phyloP scores from a whole-genome alignment of 2,329 filamentous ascomycete genomes.

The Mariannaea sp. region DNA sequence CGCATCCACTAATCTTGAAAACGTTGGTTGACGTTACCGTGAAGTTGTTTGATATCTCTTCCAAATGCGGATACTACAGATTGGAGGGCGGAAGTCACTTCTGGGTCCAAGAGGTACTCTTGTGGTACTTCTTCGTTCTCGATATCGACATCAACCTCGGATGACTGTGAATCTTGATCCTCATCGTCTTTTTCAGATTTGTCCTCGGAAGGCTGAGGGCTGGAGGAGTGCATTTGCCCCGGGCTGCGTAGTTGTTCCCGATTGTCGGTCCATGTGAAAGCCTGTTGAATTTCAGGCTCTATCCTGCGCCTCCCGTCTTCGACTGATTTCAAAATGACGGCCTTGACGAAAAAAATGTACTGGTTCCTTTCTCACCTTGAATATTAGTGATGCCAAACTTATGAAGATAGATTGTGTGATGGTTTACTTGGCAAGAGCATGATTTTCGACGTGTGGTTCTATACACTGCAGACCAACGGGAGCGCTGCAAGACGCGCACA shows the following conservation, averaged over 20 bases:
- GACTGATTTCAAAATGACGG: slow-evolving; percentile 34
- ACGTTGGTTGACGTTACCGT: slow-evolving; percentile 37
- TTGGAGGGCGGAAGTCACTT: slow-evolving; percentile 45
- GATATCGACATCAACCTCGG: background rate
- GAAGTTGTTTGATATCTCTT: slow-evolving; percentile 41
- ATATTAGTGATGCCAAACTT: slow-evolving; percentile 7
- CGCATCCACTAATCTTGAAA: slow-evolving; percentile 30
- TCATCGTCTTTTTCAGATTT: background rate
- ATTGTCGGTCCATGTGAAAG: slow-evolving; percentile 38
- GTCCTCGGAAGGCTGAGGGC: background rate
- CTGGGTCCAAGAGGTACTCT: slow-evolving; percentile 41
- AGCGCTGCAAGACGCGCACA: slow-evolving; percentile 40
- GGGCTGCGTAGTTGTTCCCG: background rate
- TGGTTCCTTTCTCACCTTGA: slow-evolving; percentile 45
- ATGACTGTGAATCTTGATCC: background rate
- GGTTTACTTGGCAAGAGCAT: slow-evolving; percentile 46
- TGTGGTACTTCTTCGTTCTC: slow-evolving; percentile 36
- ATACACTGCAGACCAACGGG: slow-evolving; percentile 45
- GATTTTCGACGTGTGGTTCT: slow-evolving; percentile 40
- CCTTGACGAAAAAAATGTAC: slow-evolving; percentile 41
- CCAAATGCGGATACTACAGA: slow-evolving; percentile 43
- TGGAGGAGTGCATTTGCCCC: slow-evolving; percentile 4
- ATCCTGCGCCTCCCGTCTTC: slow-evolving; percentile 31
- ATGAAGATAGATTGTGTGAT: background rate
- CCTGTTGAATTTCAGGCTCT: slow-evolving; percentile 42